Percentiles rank a stretch among this genome's conserved stretches.
Evolutionary conservation across 1,139 yeast species (phyloP).

Genomic region (Hansenula lynferdii): DNA sequence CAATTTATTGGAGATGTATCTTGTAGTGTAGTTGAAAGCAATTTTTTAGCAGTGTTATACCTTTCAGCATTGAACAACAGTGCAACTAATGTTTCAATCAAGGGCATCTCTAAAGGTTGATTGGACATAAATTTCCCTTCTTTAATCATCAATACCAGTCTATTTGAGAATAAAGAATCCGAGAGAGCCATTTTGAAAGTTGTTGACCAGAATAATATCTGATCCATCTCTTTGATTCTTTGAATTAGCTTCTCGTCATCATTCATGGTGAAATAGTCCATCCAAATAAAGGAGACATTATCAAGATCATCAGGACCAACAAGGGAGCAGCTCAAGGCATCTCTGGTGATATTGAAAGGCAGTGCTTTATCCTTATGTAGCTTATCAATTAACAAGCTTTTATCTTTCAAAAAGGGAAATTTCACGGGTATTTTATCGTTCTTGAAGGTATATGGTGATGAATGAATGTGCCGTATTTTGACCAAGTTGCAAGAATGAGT

Average conservation of each 20-base stretch:
- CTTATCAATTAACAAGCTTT: not conserved
- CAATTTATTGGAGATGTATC: not conserved
- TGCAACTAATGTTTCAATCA: not conserved
- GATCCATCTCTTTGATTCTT: no score
- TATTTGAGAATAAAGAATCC: not conserved
- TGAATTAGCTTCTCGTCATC: not conserved
- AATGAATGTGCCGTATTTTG: no score
- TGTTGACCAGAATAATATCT: not conserved
- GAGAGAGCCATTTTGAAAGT: not conserved
- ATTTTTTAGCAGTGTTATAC: not conserved
- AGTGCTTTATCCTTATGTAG: not conserved
- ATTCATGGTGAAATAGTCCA: not conserved
- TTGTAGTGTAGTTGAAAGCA: not conserved
- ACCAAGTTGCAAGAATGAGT: no score
- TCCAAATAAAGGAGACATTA: not conserved
- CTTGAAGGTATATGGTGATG: no score
- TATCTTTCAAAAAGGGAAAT: not conserved
- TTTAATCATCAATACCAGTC: not conserved
- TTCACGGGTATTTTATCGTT: no score
- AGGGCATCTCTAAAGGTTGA: not conserved
- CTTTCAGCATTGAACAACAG: not conserved
- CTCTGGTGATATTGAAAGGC: not conserved
- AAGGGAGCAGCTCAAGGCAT: not conserved
- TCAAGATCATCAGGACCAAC: not conserved
- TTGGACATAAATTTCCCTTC: no score